These are phyloP conservation scores for Helminthosporium solani DNA, from an alignment of 2,329 filamentous ascomycete species.

Conservation along the genomic window DNA sequence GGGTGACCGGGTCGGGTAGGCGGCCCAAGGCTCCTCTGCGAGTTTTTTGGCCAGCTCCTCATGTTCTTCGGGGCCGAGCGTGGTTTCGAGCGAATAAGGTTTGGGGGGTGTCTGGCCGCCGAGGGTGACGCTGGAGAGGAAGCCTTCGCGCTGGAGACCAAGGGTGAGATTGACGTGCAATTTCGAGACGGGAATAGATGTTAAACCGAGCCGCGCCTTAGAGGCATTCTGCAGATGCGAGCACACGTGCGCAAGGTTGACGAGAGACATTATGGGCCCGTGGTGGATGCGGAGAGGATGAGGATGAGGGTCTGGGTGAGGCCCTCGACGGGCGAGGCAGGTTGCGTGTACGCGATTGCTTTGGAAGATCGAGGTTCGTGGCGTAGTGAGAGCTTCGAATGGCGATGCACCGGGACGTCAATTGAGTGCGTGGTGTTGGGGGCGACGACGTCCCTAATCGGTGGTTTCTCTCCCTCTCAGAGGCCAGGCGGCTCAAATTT, in stretches of 20 bases:
- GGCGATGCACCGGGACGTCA: constrained; percentile 17
- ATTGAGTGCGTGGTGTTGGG: constrained; percentile 14
- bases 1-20: constrained; percentile 18
- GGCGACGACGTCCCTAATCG: background rate
- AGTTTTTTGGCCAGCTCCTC: constrained; percentile 34
- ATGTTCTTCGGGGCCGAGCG: constrained; percentile 27
- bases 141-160: constrained; percentile 78
- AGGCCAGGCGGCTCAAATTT: constrained; percentile 34
- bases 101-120: constrained; percentile 59
- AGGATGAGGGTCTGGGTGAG: too few species aligned
- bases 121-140: constrained; percentile 77
- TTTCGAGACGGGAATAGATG: constrained; percentile 77
- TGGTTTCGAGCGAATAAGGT: constrained; percentile 37
- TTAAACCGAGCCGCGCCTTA: constrained; percentile 78
- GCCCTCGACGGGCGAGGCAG: constrained; percentile 3
- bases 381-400: background rate
- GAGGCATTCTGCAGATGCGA: constrained; percentile 90
- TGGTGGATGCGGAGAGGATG: constrained; percentile 37
- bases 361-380: background rate
- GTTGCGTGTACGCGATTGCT: constrained; percentile 2
- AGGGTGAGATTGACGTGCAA: constrained; percentile 75
- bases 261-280: constrained; percentile 67
- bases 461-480: constrained; percentile 2
- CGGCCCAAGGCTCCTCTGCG: constrained; percentile 46
- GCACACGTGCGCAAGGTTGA: constrained; percentile 76